Percentiles rank a stretch among this genome's conserved stretches.
These are phyloP conservation scores for Limonium bicolor DNA, from an alignment of 148 eudicot species.

Conservation along the genomic window DNA sequence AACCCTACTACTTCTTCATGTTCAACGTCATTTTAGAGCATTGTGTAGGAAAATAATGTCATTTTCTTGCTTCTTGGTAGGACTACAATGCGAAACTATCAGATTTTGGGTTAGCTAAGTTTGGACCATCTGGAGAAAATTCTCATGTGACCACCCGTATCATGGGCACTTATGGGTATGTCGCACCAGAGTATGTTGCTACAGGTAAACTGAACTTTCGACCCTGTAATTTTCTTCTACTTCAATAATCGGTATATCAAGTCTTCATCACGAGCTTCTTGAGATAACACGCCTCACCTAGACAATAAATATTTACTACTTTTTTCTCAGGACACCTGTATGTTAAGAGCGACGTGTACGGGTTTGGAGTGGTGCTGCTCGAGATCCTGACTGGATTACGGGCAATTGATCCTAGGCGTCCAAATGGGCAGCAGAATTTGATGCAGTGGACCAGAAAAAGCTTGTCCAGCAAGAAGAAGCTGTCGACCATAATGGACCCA, in stretches of 20 bases:
- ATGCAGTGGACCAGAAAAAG: conserved; percentile 58
- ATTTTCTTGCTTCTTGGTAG: background rate
- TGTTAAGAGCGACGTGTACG: conserved; percentile 74
- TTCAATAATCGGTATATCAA: too few species aligned
- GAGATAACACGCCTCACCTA: too few species aligned
- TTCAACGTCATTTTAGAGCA: too few species aligned
- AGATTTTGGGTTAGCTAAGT: conserved; percentile 1
- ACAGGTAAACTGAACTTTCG: too few species aligned
- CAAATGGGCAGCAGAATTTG: conserved; percentile 25
- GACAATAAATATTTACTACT: background rate
- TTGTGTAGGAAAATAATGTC: conserved; percentile 1
- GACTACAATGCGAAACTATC: background rate
- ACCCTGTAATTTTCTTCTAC: too few species aligned
- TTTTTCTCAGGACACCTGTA: conserved; percentile 54
- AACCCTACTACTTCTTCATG: too few species aligned
- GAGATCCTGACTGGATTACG: conserved; percentile 62
- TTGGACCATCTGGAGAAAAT: conserved; percentile 1
- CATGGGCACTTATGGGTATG: background rate
- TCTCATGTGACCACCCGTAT: background rate
- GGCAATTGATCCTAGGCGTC: conserved; percentile 46
- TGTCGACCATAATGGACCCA: conserved; percentile 54
- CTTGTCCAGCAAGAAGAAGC: conserved; percentile 30
- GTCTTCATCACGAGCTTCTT: too few species aligned
- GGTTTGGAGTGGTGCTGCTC: conserved; percentile 76
- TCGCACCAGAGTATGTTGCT: background rate